Conservation (phyloP, 1,284 basidiomycete genomes). For the Microbotryum silenes-acaulis region DNA sequence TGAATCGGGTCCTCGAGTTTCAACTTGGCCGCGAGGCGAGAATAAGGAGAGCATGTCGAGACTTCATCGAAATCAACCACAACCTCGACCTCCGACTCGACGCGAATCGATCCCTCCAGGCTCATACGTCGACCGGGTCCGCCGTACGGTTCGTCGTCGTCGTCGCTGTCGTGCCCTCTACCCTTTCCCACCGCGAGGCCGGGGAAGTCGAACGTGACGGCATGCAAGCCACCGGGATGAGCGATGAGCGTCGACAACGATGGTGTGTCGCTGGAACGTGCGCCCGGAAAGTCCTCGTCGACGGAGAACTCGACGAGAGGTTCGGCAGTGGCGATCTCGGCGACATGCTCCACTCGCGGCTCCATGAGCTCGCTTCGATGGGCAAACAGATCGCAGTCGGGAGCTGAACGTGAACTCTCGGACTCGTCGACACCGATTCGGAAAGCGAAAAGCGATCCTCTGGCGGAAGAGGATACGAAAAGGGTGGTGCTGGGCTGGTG, state of each 20-base stretch:
- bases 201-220: conserved; percentile 10
- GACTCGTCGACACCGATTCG: conserved; percentile 7
- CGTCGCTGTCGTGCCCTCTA: not conserved
- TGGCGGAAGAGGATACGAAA: conserved; percentile 13
- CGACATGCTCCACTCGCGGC: conserved; percentile 14
- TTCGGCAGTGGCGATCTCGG: conserved; percentile 15
- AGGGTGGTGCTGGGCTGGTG: conserved; percentile 9
- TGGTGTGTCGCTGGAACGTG: not conserved
- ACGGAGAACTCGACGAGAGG: conserved; percentile 12
- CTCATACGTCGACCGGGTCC: conserved; percentile 18
- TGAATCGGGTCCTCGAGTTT: no score
- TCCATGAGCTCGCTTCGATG: not conserved
- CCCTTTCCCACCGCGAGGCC: not conserved
- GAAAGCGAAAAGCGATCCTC: conserved; percentile 24
- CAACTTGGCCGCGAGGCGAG: no score
- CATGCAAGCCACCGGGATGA: conserved; percentile 15
- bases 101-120: conserved; percentile 22
- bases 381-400: not conserved
- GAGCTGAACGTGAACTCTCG: not conserved
- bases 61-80: conserved; percentile 9
- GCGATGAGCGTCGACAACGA: conserved; percentile 8
- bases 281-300: not conserved
- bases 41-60: no score
- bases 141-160: not conserved
- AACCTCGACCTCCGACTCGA: conserved; percentile 18